Conservation (phyloP, 2,329 filamentous ascomycete genomes). For the Aureobasidium zeae region DNA sequence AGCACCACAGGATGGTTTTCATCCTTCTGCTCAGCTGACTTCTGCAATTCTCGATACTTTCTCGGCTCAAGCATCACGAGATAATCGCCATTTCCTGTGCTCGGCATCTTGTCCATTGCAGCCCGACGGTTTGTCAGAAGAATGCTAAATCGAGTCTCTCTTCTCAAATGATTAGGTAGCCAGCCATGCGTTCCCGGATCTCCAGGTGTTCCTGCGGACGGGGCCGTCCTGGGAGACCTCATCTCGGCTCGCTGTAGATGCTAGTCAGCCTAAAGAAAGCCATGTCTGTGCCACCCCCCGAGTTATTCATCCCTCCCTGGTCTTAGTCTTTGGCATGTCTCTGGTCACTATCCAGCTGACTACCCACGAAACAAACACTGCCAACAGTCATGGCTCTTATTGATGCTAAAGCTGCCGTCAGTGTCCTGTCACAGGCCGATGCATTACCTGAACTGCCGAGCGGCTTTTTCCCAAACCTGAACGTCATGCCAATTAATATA, state of each 20-base stretch:
- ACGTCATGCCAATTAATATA: slow-evolving; percentile 12
- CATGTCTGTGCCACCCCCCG: slow-evolving; percentile 1
- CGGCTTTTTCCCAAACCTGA: background rate
- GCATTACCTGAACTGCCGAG: background rate
- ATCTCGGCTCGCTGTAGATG: slow-evolving; percentile 8
- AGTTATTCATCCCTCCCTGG: background rate
- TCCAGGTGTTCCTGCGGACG: slow-evolving; percentile 3
- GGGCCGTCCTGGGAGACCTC: slow-evolving; percentile 2
- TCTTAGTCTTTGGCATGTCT: background rate
- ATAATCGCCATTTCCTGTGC: no score
- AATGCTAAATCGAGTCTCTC: background rate
- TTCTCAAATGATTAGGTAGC: background rate
- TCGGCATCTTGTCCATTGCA: no score
- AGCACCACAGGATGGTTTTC: no score
- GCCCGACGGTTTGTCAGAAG: no score
- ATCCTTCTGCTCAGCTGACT: no score
- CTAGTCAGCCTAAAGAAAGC: background rate
- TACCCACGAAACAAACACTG: background rate
- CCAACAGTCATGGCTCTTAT: background rate
- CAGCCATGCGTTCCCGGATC: no score
- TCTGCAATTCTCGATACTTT: no score
- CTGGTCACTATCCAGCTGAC: background rate
- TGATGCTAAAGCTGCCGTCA: background rate
- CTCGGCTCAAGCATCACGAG: no score
- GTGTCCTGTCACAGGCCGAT: background rate